Evolutionary conservation across 2,329 filamentous ascomycete species (phyloP).

Genomic region (Cercospora berteroae): DNA sequence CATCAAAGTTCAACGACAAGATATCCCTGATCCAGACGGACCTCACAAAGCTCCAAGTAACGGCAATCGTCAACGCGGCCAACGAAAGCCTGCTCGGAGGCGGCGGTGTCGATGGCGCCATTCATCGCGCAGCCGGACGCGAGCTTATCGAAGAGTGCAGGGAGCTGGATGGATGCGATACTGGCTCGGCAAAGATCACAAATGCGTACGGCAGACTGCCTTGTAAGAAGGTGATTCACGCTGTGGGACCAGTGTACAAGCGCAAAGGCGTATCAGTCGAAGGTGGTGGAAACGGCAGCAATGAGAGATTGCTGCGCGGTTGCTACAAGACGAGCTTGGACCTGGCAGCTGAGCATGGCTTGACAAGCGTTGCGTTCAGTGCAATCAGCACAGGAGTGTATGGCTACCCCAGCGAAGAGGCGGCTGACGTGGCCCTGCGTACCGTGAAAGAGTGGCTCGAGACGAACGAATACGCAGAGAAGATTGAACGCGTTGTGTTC

Average conservation of each 20-base stretch:
- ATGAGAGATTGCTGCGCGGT: slow-evolving; percentile 49
- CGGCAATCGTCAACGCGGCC: slow-evolving; percentile 91
- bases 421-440: slow-evolving; percentile 68
- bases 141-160: slow-evolving; percentile 68
- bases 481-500: slow-evolving; percentile 74
- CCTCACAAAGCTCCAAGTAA: slow-evolving; percentile 75
- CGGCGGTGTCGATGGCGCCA: slow-evolving; percentile 76
- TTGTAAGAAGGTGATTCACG: slow-evolving; percentile 77
- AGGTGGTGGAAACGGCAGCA: slow-evolving; percentile 33
- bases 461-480: slow-evolving; percentile 42
- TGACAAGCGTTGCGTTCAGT: slow-evolving; percentile 76
- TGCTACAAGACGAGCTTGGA: slow-evolving; percentile 73
- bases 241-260: slow-evolving; percentile 80
- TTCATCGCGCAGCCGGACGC: slow-evolving; percentile 77
- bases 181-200: slow-evolving; percentile 82
- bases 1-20: slow-evolving; percentile 60
- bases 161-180: slow-evolving; percentile 68
- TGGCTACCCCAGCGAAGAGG: slow-evolving; percentile 73
- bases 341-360: slow-evolving; percentile 65
- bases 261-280: slow-evolving; percentile 33
- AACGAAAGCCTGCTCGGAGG: slow-evolving; percentile 77
- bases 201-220: slow-evolving; percentile 68
- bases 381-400: slow-evolving; percentile 87
- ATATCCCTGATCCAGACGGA: slow-evolving; percentile 71
- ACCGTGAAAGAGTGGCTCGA: slow-evolving; percentile 58